phyloP scores from a whole-genome alignment of 768 basidiomycete species.

The Wakefieldia striispora region DNA sequence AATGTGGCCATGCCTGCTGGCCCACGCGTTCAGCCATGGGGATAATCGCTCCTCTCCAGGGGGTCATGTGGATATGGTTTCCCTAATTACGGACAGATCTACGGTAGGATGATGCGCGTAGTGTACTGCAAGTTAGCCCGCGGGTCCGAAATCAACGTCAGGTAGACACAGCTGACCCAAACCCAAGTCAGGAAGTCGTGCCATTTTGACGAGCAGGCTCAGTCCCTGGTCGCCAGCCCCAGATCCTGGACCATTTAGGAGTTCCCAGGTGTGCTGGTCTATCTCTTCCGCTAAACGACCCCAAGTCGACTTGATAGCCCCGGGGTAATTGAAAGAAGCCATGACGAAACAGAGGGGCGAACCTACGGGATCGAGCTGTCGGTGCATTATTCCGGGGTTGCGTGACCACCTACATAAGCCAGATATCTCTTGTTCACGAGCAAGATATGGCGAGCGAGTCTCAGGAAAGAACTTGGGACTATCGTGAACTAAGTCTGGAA shows the following conservation, averaged over 20 bases:
- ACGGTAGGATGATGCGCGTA: too few species aligned
- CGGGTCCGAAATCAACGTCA: constrained; percentile 27
- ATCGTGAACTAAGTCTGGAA: constrained; percentile 46
- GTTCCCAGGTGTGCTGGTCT: constrained; percentile 60
- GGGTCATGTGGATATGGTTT: too few species aligned
- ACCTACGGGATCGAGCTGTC: constrained; percentile 41
- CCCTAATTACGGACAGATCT: too few species aligned
- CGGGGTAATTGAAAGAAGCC: constrained; percentile 63
- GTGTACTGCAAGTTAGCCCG: constrained; percentile 1
- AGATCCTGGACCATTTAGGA: constrained; percentile 47
- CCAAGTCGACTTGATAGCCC: constrained; percentile 65
- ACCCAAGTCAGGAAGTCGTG: constrained; percentile 69
- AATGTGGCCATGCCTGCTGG: too few species aligned
- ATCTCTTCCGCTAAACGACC: constrained; percentile 68
- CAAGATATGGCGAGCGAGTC: constrained; percentile 39
- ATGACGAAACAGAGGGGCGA: constrained; percentile 76
- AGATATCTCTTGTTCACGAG: constrained; percentile 67
- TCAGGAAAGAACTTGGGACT: constrained; percentile 13
- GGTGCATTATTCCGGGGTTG: background rate
- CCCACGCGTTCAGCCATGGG: too few species aligned
- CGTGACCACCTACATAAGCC: constrained; percentile 60
- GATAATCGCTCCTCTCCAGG: too few species aligned
- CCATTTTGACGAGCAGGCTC: constrained; percentile 72
- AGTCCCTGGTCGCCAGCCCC: constrained; percentile 41
- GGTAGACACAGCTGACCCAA: constrained; percentile 55